Evolutionary conservation across 2,329 filamentous ascomycete species (phyloP).

Genomic region (Botrytis porri): DNA sequence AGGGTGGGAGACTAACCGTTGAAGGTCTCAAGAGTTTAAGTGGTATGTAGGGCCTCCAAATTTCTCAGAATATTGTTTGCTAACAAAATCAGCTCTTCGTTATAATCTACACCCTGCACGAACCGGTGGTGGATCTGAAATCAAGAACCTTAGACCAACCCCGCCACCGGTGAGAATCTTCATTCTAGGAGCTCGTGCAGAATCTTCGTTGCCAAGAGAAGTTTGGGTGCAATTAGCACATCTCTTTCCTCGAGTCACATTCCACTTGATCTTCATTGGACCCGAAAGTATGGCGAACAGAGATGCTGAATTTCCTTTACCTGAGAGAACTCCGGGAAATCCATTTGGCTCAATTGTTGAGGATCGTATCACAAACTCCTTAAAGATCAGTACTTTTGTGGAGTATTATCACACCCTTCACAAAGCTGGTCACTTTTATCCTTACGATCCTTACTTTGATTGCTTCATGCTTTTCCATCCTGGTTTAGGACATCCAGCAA

Average conservation of each 20-base stretch:
- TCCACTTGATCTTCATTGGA: conserved; percentile 92
- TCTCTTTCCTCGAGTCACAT: conserved; percentile 86
- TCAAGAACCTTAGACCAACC: conserved; percentile 77
- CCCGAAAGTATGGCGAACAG: conserved; percentile 95
- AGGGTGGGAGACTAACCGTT: conserved; percentile 70
- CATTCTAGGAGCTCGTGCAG: conserved; percentile 90
- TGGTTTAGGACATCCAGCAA: conserved; percentile 89
- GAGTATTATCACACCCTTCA: conserved; percentile 98
- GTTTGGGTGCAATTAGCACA: conserved; percentile 94
- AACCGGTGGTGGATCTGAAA: conserved; percentile 67
- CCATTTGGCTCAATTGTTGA: conserved; percentile 94
- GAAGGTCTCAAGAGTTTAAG: conserved; percentile 94
- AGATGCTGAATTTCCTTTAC: conserved; percentile 87
- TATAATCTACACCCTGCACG: conserved; percentile 90
- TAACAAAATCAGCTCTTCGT: conserved; percentile 63
- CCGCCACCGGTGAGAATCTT: conserved; percentile 90
- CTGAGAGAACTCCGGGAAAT: conserved; percentile 77
- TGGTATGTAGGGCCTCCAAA: conserved; percentile 54
- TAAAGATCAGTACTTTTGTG: conserved; percentile 97
- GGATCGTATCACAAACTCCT: conserved; percentile 78
- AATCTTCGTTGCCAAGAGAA: conserved; percentile 90
- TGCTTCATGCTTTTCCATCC: conserved; percentile 97
- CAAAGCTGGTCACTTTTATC: conserved; percentile 83
- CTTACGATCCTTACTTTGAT: conserved; percentile 98
- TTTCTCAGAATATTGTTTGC: neutral